Base-by-base conservation (phyloP, 345 rosid species). In the Bruguiera gymnorhiza region DNA sequence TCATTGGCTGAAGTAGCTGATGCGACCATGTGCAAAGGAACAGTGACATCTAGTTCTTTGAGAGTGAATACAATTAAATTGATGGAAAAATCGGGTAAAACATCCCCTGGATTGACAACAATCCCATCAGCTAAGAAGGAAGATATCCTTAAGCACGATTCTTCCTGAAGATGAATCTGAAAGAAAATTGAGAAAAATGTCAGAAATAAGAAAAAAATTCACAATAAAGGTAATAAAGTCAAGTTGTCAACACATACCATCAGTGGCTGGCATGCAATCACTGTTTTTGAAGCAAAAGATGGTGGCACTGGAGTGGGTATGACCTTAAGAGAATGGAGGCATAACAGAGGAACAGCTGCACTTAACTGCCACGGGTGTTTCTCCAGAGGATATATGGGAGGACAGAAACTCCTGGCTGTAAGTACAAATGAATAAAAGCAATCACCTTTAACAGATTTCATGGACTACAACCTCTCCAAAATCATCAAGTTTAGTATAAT, bases 121-220 rank as follows among this genome's bases (percentile, higher is more conserved):
- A 95, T 85, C 63, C 99, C 99, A 83, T 95, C 98, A 43, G 94
- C 99, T 75, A 95, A 75, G 82, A 95, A 95, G 63, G 99, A 95
- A 72, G 88, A 78, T 77, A 95, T 92, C 78, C 99, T 90, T 79
- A 95, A 82, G 83, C 96, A 92, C 61, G 97, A 90, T 84, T 92
- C 98, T 85, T 95, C 99, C 79, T 95, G 97, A 77, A 95, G 94
- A 81, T 87, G 86, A 74, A 95, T 79, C 99, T 95, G 86, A 77
- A 61, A 60, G 74, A 84, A 62, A 43, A 71, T 70, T 26, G 8
- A 54, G 3, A 62, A 70, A 30, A n/a, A 34, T 4, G 37, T n/a
- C 57, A 69, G 43, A 75, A 43, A 39, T 29, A 43, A 48, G 26
- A 57, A 61, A 8, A 56, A 56, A 63, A 48, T 2, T 39, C 72